Conservation (phyloP, 139 green algal genomes). For the Volvox africanus region DNA sequence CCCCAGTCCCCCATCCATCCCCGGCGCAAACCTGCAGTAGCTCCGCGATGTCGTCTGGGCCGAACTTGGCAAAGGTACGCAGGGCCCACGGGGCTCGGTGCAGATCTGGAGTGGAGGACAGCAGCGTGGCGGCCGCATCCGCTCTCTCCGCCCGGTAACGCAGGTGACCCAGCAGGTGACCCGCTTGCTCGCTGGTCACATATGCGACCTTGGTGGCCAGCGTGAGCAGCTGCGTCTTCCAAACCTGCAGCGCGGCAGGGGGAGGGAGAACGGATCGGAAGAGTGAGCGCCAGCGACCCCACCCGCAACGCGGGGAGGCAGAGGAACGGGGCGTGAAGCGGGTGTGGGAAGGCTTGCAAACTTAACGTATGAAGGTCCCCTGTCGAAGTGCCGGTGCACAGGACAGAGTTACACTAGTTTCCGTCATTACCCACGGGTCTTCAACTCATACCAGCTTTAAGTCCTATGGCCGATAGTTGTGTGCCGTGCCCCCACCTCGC, state of each 20-base stretch:
- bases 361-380: too few relatives aligned
- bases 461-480: too few relatives aligned
- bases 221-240: slow-evolving; percentile 41
- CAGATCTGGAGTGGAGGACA: slow-evolving; percentile 27
- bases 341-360: too few relatives aligned
- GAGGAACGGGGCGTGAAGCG: too few relatives aligned
- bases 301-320: too few relatives aligned
- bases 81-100: slow-evolving; percentile 39
- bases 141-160: slow-evolving; percentile 33
- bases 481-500: background rate
- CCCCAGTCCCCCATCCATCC: background rate
- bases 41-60: slow-evolving; percentile 38
- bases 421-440: too few relatives aligned
- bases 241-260: slow-evolving; percentile 1
- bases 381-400: too few relatives aligned
- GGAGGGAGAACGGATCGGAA: background rate
- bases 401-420: too few relatives aligned
- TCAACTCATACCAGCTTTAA: too few relatives aligned
- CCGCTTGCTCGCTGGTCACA: slow-evolving; percentile 11
- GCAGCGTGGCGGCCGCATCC: slow-evolving; percentile 26
- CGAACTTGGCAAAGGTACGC: background rate
- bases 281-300: background rate
- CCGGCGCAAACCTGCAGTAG: slow-evolving; percentile 25
- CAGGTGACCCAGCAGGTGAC: slow-evolving; percentile 22
- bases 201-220: slow-evolving; percentile 42